Evolutionary conservation across 1,284 basidiomycete species (phyloP).

Genomic region (Pseudozyma pruni): DNA sequence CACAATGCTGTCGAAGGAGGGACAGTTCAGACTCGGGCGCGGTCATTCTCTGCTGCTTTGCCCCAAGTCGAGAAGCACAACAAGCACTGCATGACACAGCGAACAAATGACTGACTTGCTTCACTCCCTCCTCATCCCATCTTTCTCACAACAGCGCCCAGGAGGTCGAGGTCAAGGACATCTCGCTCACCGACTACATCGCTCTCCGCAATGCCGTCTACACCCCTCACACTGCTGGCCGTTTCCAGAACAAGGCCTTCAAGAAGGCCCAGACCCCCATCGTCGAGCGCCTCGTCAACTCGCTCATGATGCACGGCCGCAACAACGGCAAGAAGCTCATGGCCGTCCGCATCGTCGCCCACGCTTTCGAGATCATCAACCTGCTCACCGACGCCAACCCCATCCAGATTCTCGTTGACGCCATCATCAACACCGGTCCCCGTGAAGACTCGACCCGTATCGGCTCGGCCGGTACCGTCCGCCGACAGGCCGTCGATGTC

Average conservation of each 20-base stretch:
- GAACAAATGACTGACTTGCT: slow-evolving; percentile 24
- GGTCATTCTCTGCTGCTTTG: background rate
- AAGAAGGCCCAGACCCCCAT: slow-evolving; percentile 99
- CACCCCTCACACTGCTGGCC: slow-evolving; percentile 95
- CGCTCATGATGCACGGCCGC: slow-evolving; percentile 98
- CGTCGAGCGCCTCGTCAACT: slow-evolving; percentile 98
- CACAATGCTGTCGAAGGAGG: too few relatives aligned
- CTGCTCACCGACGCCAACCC: slow-evolving; percentile 99
- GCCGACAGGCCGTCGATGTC: slow-evolving; percentile 99
- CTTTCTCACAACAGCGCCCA: slow-evolving; percentile 46
- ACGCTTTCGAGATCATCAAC: slow-evolving; percentile 99
- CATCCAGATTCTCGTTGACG: slow-evolving; percentile 96
- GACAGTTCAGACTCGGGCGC: too few relatives aligned
- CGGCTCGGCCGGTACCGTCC: slow-evolving; percentile 98
- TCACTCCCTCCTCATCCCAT: background rate
- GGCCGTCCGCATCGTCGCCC: slow-evolving; percentile 98
- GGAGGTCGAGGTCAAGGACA: slow-evolving; percentile 99
- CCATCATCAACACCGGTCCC: slow-evolving; percentile 99
- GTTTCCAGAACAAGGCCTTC: slow-evolving; percentile 99
- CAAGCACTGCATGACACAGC: background rate
- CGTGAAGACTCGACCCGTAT: slow-evolving; percentile 99
- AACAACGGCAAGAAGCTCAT: slow-evolving; percentile 99
- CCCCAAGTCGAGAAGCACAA: background rate
- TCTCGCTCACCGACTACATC: slow-evolving; percentile 85
- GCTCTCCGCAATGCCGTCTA: slow-evolving; percentile 98